Evolutionary conservation across 768 basidiomycete species (phyloP), one percentile per base, ranked within the genome.

Genomic region (Artomyces pyxidatus): DNA sequence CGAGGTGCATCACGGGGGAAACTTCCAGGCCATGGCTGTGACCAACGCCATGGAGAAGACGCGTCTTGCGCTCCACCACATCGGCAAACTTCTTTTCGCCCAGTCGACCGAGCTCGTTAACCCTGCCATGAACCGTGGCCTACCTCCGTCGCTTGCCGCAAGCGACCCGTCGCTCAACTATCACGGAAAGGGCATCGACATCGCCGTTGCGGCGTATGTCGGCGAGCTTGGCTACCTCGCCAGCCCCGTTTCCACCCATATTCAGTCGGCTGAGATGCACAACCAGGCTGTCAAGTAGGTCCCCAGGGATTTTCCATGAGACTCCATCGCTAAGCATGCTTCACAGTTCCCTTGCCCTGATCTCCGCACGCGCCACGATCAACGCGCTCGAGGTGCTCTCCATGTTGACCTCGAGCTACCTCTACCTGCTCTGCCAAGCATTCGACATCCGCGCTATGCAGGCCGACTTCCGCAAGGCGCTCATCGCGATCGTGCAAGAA

Each of bases 41-140:
- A 87, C 88, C 9, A 89, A 87, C 48, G 80, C 82, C 11, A 90
- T 91, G 86, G 89, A 92, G 63, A 88, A 89, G 65, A 86, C 85
- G n/a, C 84, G 89, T n/a, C 66, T 77, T 19, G 68, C 73, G 1
- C 57, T 77, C 19, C 71, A 73, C 52, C 73, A 74, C 57, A 62
- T 78, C 43, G 77, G 76, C 50, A 76, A 76, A 58, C 56, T 78
- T 23, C 53, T 73, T 29, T 78, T 76, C 54, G 63, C 77, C 5
- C 77, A 78, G 59, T 61, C 68, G 42, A 73, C 85, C 66, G 88
- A 90, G 65, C 71, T 90, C 27, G 71, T 84, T 60, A 87, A 89
- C 66, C 85, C 85, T 14, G 59, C 72, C 14, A 84, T 87, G 81
- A 89, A 88, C 68, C 83, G 84, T 50, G 90, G 90, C 7, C 69